Percentiles rank a stretch among this genome's conserved stretches.
Conservation (phyloP, 75 land plant genomes). For the Pseudotsuga menziesii region DNA sequence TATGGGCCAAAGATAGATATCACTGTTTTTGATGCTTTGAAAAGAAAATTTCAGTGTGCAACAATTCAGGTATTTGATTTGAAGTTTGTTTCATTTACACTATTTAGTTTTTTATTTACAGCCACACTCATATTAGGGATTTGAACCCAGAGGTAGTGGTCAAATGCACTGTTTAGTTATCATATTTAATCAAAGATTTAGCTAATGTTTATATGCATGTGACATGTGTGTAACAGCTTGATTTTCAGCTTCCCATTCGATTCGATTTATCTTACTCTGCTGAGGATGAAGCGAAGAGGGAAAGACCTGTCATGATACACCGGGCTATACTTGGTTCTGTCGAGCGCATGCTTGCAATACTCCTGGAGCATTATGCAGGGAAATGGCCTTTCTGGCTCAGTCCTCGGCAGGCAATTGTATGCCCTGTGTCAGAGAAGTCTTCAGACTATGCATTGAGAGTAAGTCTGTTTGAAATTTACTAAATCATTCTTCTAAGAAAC, state of each 20-base stretch:
- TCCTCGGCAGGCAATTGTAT: conserved; percentile 99
- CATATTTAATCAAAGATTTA: not conserved
- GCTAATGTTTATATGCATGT: conserved; percentile 8
- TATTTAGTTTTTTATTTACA: not conserved
- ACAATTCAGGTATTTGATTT: conserved; percentile 66
- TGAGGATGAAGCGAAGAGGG: conserved; percentile 91
- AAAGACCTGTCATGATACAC: conserved; percentile 96
- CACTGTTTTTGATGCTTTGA: conserved; percentile 95
- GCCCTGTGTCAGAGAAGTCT: conserved; percentile 90
- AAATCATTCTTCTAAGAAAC: not conserved
- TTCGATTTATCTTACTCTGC: conserved; percentile 83
- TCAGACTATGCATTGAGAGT: conserved; percentile 72
- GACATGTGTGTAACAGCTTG: conserved; percentile 55
- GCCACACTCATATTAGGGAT: not conserved
- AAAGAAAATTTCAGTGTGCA: conserved; percentile 98
- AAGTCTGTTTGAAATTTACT: conserved; percentile 7
- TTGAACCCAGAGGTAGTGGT: not conserved
- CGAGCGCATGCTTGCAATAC: conserved; percentile 98
- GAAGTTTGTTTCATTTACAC: not conserved
- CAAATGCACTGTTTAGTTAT: conserved; percentile 7
- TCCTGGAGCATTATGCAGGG: conserved; percentile 96
- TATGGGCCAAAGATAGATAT: conserved; percentile 99
- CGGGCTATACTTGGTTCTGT: conserved; percentile 96
- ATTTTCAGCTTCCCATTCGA: conserved; percentile 89
- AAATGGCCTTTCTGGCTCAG: conserved; percentile 99